Evolutionary conservation across 2,329 filamentous ascomycete genomes (phyloP).

Genomic region (Sclerotinia trifoliorum): DNA sequence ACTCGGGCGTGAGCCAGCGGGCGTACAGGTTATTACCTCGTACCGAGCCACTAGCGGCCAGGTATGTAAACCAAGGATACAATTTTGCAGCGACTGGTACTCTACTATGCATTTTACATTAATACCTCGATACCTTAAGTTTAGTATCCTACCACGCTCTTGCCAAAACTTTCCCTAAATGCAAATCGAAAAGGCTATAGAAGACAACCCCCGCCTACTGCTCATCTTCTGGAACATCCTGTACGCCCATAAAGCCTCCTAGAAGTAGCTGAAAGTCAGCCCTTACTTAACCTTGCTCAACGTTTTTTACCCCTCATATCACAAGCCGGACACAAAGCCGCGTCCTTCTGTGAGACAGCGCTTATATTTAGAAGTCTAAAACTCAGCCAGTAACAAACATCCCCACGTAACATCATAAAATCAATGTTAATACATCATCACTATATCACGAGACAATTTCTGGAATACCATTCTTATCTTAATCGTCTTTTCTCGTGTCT

Average conservation of each 20-base stretch:
- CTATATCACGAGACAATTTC: background rate
- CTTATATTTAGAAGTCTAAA: conserved; percentile 1
- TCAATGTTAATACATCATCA: background rate
- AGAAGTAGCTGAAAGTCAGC: conserved; percentile 5
- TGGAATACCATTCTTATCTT: background rate
- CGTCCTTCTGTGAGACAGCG: background rate
- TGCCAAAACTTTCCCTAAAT: background rate
- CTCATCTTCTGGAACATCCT: conserved; percentile 11
- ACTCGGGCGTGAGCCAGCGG: background rate
- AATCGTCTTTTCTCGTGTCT: conserved; percentile 8
- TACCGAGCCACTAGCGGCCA: background rate
- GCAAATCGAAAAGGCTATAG: conserved; percentile 1
- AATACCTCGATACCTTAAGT: background rate
- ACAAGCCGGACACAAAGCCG: conserved; percentile 6
- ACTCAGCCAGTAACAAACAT: background rate
- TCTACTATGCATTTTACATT: background rate
- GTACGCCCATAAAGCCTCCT: background rate
- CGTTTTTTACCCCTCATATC: conserved; percentile 11
- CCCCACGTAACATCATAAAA: conserved; percentile 1
- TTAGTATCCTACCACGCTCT: background rate
- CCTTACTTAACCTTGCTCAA: conserved; percentile 11
- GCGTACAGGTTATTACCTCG: background rate
- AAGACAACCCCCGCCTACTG: conserved; percentile 1
- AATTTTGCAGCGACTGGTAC: background rate
- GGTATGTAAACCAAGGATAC: background rate